Conservation (phyloP, 1,139 yeast genomes). For the Barnettozyma hawaiiensis region DNA sequence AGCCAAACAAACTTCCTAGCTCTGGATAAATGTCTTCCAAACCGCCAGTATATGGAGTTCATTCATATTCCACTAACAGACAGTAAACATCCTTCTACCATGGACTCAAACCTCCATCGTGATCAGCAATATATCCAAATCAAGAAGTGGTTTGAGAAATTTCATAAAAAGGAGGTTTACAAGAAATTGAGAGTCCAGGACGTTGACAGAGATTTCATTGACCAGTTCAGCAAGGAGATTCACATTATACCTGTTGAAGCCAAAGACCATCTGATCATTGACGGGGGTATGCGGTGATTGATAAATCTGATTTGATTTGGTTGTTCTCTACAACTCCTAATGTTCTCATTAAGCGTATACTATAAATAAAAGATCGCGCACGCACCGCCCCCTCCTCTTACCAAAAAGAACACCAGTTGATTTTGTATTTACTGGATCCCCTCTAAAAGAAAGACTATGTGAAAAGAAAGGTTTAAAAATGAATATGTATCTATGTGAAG, state of each 20-base stretch:
- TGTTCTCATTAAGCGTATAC: conserved; percentile 9
- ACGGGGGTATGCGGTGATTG: too few species aligned
- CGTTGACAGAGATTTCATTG: conserved; percentile 8
- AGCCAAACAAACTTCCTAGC: conserved; percentile 61
- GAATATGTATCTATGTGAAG: conserved; percentile 5
- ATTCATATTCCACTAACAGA: conserved; percentile 33
- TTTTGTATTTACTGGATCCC: not conserved
- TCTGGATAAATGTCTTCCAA: conserved; percentile 75
- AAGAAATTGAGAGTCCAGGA: conserved; percentile 13
- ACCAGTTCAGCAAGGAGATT: conserved; percentile 12
- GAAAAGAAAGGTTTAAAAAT: not conserved
- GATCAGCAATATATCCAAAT: conserved; percentile 46
- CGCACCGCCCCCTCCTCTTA: too few species aligned
- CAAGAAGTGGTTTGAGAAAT: conserved; percentile 28
- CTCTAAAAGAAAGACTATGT: conserved; percentile 1
- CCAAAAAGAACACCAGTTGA: too few species aligned
- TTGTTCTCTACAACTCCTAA: too few species aligned
- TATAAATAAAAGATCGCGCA: not conserved
- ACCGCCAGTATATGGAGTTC: conserved; percentile 47
- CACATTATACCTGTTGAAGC: conserved; percentile 10
- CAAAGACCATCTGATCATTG: conserved; percentile 9
- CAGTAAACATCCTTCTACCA: conserved; percentile 26
- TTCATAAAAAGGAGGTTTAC: conserved; percentile 12
- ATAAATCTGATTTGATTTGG: not conserved
- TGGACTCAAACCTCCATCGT: conserved; percentile 30